Evolutionary conservation across 2,329 filamentous ascomycete species (phyloP).

Genomic region (Myriosclerotinia scirpicola): DNA sequence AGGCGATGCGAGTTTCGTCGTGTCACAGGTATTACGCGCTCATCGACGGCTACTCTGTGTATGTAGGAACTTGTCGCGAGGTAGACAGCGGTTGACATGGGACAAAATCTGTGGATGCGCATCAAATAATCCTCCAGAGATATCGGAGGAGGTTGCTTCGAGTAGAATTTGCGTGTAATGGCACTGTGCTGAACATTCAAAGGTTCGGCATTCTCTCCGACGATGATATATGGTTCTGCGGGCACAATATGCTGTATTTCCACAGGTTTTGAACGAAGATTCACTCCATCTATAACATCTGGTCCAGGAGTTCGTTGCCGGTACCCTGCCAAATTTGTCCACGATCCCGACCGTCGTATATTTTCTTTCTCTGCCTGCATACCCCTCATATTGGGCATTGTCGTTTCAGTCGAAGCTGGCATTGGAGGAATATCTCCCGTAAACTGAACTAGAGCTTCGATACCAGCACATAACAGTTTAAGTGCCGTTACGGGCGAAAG

Average conservation of each 20-base stretch:
- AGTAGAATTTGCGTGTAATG: constrained; percentile 91
- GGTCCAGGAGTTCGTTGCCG: constrained; percentile 38
- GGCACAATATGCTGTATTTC: constrained; percentile 33
- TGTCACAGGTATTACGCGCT: constrained; percentile 77
- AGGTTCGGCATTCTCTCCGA: constrained; percentile 70
- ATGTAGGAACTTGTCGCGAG: constrained; percentile 88
- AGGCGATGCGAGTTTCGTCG: constrained; percentile 83
- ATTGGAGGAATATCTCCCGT: constrained; percentile 62
- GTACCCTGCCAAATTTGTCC: constrained; percentile 41
- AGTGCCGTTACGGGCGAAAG: constrained; percentile 73
- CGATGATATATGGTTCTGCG: constrained; percentile 55
- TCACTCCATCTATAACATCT: constrained; percentile 56
- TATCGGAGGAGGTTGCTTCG: constrained; percentile 81
- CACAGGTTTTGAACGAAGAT: constrained; percentile 44
- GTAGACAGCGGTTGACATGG: constrained; percentile 91
- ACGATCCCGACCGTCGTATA: constrained; percentile 58
- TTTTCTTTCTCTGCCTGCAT: constrained; percentile 63
- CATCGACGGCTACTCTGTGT: constrained; percentile 73
- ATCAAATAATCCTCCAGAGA: constrained; percentile 79
- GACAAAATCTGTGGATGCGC: constrained; percentile 86
- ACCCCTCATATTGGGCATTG: constrained; percentile 63
- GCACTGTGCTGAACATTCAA: constrained; percentile 77
- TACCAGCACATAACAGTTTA: constrained; percentile 70
- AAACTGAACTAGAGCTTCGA: constrained; percentile 63
- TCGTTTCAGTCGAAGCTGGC: constrained; percentile 64